Conservation (phyloP, 768 basidiomycete genomes). For the Goffeauzyma gilvescens region DNA sequence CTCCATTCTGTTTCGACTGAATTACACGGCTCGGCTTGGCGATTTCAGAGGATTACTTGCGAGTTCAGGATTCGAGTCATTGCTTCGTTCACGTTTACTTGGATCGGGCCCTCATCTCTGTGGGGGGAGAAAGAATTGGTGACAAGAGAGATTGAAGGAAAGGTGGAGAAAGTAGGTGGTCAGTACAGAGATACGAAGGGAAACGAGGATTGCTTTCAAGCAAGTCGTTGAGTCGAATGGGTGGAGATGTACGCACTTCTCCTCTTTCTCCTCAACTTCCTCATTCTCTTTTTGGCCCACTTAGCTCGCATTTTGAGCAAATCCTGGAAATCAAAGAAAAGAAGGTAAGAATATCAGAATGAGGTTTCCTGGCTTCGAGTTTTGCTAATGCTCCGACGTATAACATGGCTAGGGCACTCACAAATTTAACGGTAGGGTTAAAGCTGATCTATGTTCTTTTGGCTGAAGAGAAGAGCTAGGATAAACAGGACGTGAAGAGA, state of each 20-base stretch:
- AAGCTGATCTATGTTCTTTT: too few species aligned
- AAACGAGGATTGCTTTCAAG: neutral
- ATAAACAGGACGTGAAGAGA: too few species aligned
- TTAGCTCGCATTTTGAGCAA: conserved; percentile 10
- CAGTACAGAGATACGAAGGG: neutral
- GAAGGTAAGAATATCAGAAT: too few species aligned
- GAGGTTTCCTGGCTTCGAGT: too few species aligned
- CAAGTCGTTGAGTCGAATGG: neutral
- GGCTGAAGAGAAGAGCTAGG: too few species aligned
- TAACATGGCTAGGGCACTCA: too few species aligned
- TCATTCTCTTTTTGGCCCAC: conserved; percentile 15
- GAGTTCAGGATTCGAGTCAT: neutral
- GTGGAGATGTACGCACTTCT: conserved; percentile 5
- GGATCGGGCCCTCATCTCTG: conserved; percentile 13
- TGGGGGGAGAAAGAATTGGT: neutral
- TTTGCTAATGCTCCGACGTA: too few species aligned
- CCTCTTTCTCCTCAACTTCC: conserved; percentile 11
- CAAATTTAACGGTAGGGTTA: too few species aligned
- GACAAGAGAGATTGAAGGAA: neutral
- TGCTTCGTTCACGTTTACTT: conserved; percentile 8
- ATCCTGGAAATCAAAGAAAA: too few species aligned
- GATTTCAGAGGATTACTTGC: neutral
- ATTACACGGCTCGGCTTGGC: neutral
- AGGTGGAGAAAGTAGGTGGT: neutral
- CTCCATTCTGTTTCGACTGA: neutral